Evolutionary conservation across 2,329 filamentous ascomycete genomes (phyloP).

Genomic region (Venturia pyrina): DNA sequence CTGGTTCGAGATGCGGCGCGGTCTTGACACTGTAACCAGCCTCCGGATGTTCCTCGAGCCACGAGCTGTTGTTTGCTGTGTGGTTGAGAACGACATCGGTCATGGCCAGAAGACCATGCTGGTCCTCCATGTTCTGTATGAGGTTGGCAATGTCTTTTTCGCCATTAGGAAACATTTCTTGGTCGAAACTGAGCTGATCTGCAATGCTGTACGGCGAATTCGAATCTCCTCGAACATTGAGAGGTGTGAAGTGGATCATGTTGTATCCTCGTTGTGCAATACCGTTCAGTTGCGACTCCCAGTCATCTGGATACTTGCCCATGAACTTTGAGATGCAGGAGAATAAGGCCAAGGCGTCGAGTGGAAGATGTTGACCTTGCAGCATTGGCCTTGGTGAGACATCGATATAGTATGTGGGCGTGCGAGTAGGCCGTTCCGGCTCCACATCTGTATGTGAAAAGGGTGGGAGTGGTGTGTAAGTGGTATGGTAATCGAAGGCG

Average conservation of each 20-base stretch:
- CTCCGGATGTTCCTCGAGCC: slow-evolving; percentile 90
- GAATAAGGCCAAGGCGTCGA: slow-evolving; percentile 83
- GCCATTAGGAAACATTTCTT: slow-evolving; percentile 69
- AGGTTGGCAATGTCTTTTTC: slow-evolving; percentile 71
- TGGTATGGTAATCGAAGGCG: slow-evolving; percentile 89
- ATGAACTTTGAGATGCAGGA: slow-evolving; percentile 97
- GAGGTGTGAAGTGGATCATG: slow-evolving; percentile 95
- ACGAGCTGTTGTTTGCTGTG: slow-evolving; percentile 89
- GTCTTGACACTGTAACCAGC: slow-evolving; percentile 90
- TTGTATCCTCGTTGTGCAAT: slow-evolving; percentile 93
- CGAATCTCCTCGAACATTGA: slow-evolving; percentile 78
- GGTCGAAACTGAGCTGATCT: slow-evolving; percentile 83
- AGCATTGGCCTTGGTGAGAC: slow-evolving; percentile 73
- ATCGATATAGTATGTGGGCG: slow-evolving; percentile 82
- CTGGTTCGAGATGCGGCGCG: slow-evolving; percentile 60
- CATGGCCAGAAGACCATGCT: slow-evolving; percentile 75
- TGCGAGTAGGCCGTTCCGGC: slow-evolving; percentile 50
- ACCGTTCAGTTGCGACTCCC: slow-evolving; percentile 78
- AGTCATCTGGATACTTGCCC: slow-evolving; percentile 82
- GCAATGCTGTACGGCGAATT: slow-evolving; percentile 97
- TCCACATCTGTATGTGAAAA: slow-evolving; percentile 51
- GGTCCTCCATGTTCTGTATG: slow-evolving; percentile 70
- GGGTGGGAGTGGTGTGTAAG: slow-evolving; percentile 76
- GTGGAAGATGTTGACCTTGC: slow-evolving; percentile 62
- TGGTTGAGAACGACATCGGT: slow-evolving; percentile 98